Base-by-base conservation (phyloP, 768 basidiomycete species). In the Suillus ampliporus region DNA sequence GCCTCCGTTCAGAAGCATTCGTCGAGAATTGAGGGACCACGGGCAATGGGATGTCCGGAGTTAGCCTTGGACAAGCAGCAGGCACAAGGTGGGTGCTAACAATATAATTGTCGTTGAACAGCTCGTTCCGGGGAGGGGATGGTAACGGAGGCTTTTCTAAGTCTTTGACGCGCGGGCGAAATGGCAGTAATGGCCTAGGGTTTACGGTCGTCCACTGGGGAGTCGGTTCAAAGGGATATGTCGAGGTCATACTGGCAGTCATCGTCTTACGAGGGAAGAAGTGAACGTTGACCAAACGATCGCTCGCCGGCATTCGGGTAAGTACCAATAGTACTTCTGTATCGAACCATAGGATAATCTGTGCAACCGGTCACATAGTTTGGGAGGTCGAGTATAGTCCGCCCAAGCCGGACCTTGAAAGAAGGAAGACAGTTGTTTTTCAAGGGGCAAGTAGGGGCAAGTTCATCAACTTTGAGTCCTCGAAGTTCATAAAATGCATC, bases 11-110 rank as follows among this genome's bases (percentile, higher is more conserved):
- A 21, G 41, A 41, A 6, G 61, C 17, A 19, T 54, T 26, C 10
- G 61, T 40, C 1, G 48, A 47, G 46, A 61, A 67, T 10, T 60
- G 2, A 9, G 75, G 75, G 43, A 67, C 56, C 57, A 63, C 50
- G 2, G 71, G 72, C 7, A 69, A 64, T 23, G 75, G 71, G 48
- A 68, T 53, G 19, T 75, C 61, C 4, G 71, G 71, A 7, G 52
- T 46, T 19, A 66, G 51, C 10, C 74, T 65, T 17, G 75, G 74
- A 57, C 64, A 75, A 8, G 71, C 70, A 14, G 72, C 72, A 0
- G 74, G 76, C 35, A 76, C 51, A 60, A 76, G 56, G 21, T 76
- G 74, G 13, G 74, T 76, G 10, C 64, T 76, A 51, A 74, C 65
- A 14, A 43, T 61, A 54, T 72, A 76, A 15, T 58, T 48, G 9